A percentile compares a stretch with the other conserved stretches of the same genome.
Conservation (phyloP, 768 basidiomycete genomes). For the Pulveroboletus ravenelii region DNA sequence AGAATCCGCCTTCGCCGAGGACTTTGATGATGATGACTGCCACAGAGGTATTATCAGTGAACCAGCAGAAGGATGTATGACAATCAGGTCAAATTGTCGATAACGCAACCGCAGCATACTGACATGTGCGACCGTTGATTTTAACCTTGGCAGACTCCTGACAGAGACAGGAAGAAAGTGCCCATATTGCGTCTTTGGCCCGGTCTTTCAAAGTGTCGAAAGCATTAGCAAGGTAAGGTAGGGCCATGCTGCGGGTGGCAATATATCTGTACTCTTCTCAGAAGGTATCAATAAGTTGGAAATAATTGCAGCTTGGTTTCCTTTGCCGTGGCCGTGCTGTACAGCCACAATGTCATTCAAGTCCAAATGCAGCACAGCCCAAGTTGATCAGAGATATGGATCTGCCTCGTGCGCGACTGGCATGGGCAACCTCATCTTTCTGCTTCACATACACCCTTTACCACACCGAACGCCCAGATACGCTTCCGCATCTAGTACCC, state of each 20-base stretch:
- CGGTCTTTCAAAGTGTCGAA: conserved; percentile 64
- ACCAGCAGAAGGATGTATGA: not conserved
- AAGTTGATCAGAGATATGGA: conserved; percentile 14
- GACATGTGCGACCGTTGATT: conserved; percentile 93
- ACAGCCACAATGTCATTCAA: conserved; percentile 7
- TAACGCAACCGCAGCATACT: conserved; percentile 31
- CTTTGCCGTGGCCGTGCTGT: not conserved
- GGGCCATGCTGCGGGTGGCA: conserved; percentile 22
- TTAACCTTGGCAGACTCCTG: conserved; percentile 83
- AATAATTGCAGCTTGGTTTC: not conserved
- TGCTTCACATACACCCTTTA: conserved; percentile 1
- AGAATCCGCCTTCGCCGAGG: conserved; percentile 94
- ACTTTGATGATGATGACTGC: conserved; percentile 86
- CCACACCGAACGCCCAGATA: not conserved
- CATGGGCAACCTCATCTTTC: not conserved
- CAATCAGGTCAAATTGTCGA: conserved; percentile 2
- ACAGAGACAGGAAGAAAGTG: conserved; percentile 76
- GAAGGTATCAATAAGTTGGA: no score
- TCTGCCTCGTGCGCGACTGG: conserved; percentile 20
- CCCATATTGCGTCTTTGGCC: conserved; percentile 78
- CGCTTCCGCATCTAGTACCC: not conserved
- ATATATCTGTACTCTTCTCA: not conserved
- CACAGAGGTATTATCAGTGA: conserved; percentile 1
- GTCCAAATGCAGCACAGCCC: conserved; percentile 3
- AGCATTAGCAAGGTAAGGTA: conserved; percentile 34